phyloP scores from a whole-genome alignment of 2,329 filamentous ascomycete species.

The Metarhizium sp. region DNA sequence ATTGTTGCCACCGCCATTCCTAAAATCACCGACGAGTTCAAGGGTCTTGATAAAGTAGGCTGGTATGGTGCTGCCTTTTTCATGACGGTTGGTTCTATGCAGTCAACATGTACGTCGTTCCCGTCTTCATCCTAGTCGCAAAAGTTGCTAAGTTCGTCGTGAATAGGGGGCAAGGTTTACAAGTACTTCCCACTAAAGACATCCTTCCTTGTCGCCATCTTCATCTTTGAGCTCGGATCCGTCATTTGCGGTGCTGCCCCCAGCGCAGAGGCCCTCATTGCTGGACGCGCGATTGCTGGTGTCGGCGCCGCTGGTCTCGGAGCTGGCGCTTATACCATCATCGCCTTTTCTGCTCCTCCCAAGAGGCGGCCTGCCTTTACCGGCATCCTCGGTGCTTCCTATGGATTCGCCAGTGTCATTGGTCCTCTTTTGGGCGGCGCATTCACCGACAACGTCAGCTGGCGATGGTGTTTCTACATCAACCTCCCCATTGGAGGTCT shows the following conservation, averaged over 20 bases:
- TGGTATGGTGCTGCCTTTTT: conserved; percentile 53
- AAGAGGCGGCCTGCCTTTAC: conserved; percentile 26
- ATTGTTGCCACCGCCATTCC: conserved; percentile 50
- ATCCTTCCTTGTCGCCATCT: conserved; percentile 36
- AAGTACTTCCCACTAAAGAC: conserved; percentile 43
- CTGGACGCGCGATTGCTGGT: conserved; percentile 37
- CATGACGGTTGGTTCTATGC: conserved; percentile 35
- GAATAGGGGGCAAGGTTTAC: conserved; percentile 37
- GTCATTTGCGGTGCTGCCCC: conserved; percentile 39
- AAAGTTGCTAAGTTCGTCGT: conserved; percentile 27
- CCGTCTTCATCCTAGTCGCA: not conserved
- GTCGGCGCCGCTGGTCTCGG: conserved; percentile 37
- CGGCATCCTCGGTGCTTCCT: conserved; percentile 27
- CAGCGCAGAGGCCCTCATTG: conserved; percentile 37
- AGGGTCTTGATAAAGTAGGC: conserved; percentile 40
- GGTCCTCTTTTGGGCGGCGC: conserved; percentile 27
- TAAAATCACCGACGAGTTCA: conserved; percentile 44
- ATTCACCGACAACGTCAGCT: conserved; percentile 26
- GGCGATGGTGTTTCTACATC: conserved; percentile 33
- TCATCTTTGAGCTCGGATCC: conserved; percentile 45
- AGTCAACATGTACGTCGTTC: conserved; percentile 28
- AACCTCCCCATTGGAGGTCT: conserved; percentile 27
- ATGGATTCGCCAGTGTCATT: conserved; percentile 26
- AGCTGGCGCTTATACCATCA: conserved; percentile 39
- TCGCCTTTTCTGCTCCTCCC: conserved; percentile 31